Base-by-base conservation (phyloP, 345 rosid genomes). In the Kandelia obovata region DNA sequence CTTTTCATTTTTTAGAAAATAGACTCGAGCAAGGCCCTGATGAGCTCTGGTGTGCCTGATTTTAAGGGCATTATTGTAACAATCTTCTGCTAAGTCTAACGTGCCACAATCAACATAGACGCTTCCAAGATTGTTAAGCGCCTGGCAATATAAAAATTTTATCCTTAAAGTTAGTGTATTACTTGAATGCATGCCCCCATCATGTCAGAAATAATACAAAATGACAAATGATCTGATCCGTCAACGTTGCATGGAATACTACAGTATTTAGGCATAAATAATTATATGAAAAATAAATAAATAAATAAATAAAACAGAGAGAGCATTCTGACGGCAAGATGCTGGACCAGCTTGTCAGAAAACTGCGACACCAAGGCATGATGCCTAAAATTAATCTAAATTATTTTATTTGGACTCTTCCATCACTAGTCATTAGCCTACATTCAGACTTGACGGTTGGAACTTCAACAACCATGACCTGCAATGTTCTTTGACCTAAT, bases 101-200 rank as follows among this genome's bases (percentile, higher is more conserved):
- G 88, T 81, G 66, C 67, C 81, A 31, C 84, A 80, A 66, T 95
- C 98, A 0, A 90, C 98, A 25, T 87, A 88, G 23, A 95, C 94
- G 47, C 99, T 95, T 71, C 99, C 98, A 0, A 95, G 96, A 82
- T 95, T 95, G 91, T 95, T 95, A 59, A 92, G 85, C n/a, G 99
- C 99, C 98, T 95, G 88, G 7, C 55, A 25, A 71, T 53, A 66
- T 52, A 64, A 32, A 53, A 37, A 62, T 57, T 46, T 56, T 53
- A 17, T 20, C 56, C 58, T 31, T 62, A 28, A 31, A 6, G 27
- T 56, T 34, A 66, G 21, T 11, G 20, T 27, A 57, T 62, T 53
- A 23, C 20, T 16, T 69, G n/a, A 49, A 17, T 4, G n/a, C 20
- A 6, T 63, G 25, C 1, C 17, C 17, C 53, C 43, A 11, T 62